These are phyloP conservation scores for Saccharomycopsis synnaedendra DNA, from an alignment of 805 yeast genomes.

Conservation along the genomic window DNA sequence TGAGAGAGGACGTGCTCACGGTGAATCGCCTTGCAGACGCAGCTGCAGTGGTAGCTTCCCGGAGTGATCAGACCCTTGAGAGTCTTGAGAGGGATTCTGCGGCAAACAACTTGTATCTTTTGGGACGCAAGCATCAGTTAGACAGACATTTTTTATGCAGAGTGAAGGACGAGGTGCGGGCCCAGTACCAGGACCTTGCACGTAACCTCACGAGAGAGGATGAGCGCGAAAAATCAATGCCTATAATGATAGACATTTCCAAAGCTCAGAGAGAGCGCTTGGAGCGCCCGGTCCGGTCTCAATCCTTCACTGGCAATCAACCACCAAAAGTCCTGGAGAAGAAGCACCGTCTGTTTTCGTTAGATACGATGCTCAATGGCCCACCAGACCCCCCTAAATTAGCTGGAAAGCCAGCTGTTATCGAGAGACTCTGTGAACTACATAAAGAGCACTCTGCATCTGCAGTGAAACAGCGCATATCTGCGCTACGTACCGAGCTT, in stretches of 20 bases:
- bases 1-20: neutral
- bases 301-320: neutral
- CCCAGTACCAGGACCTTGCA: neutral
- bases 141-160: neutral
- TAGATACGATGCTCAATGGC: neutral
- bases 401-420: no score
- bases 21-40: neutral
- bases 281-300: neutral
- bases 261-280: neutral
- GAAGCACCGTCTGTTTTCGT: neutral
- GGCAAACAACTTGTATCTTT: constrained; percentile 6
- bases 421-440: no score
- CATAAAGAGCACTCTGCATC: no score
- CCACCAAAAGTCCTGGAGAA: neutral
- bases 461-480: neutral
- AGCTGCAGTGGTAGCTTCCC: neutral
- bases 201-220: neutral
- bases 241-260: no score
- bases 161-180: neutral
- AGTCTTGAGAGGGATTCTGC: neutral
- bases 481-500: neutral
- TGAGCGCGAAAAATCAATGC: no score
- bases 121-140: neutral
- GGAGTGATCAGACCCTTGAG: neutral
- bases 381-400: no score